These are phyloP conservation scores for Gossypium trilobum DNA, from an alignment of 441 rosid species.

Conservation along the genomic window DNA sequence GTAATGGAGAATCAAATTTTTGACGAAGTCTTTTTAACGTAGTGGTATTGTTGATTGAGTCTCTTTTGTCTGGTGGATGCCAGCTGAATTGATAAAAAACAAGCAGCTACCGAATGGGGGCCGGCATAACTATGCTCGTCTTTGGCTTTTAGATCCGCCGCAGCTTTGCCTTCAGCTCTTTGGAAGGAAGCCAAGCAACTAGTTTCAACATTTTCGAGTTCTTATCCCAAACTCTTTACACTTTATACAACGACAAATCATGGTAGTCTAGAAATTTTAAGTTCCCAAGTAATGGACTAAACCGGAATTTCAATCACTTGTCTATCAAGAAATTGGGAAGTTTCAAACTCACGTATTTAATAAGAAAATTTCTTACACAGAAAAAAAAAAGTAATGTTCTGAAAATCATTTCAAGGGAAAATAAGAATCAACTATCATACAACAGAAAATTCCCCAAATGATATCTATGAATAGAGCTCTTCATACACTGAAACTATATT, in stretches of 20 bases:
- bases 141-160: background rate
- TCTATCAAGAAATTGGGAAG: background rate
- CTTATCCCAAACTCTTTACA: background rate
- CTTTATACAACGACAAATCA: background rate
- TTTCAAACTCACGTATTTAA: background rate
- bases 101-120: background rate
- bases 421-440: slow-evolving; percentile 10
- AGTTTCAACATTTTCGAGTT: background rate
- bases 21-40: background rate
- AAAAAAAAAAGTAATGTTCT: background rate
- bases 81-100: slow-evolving; percentile 12
- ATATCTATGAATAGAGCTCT: slow-evolving; percentile 20
- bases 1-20: background rate
- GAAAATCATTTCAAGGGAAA: slow-evolving; percentile 13
- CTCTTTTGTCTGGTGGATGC: slow-evolving; percentile 16
- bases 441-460: slow-evolving; percentile 18
- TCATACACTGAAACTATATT: slow-evolving; percentile 31
- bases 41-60: slow-evolving; percentile 7
- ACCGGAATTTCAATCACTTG: background rate
- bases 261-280: background rate
- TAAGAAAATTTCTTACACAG: background rate
- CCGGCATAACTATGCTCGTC: slow-evolving; percentile 1
- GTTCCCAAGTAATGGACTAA: background rate
- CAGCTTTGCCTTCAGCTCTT: background rate
- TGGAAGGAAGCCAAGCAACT: too few relatives aligned